Base-by-base conservation (phyloP, 768 basidiomycete species). In the Termitomyces sp. region DNA sequence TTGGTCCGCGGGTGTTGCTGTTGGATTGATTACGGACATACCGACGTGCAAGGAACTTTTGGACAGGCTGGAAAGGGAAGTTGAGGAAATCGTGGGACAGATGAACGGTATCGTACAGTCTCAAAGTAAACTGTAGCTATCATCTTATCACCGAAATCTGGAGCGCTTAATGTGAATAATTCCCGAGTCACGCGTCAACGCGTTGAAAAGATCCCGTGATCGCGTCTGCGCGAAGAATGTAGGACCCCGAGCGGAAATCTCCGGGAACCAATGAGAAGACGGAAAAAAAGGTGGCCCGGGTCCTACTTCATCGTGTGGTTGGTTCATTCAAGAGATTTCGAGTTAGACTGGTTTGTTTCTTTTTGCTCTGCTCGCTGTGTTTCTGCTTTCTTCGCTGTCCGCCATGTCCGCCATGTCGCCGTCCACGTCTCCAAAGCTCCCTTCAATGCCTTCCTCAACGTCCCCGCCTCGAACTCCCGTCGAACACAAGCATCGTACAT, bases 11-110 rank as follows among this genome's bases (percentile, higher is more conserved):
- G 86, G 88, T 2, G 72, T 88, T 58, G 69, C 73, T 8, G 65
- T 87, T 53, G 90, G 90, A 2, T 68, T 92, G 59, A 93, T 96
- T 67, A 77, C 88, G 39, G 92, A 96, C 67, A 84, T 91, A 43
- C 91, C 91, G 14, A 89, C 87, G 1, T 95, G 92, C 72, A 77
- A 86, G 56, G 88, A 78, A 53, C 72, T 97, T 31, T 59, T 96
- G 54, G 64, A 67, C 18, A 74, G 81, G 62, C 80, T 96, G 46
- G 94, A 92, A 74, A 75, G 67, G 51, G 92, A 93, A 66, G 86
- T 86, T 0, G 87, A 89, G 69, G 81, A 81, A 55, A 80, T 86
- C 49, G 81, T 94, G 49, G 75, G 71, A 18, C 68, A 76, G 13
- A 62, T 90, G 65, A 69, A 66, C 24, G 69, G 66, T 37, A 27